Base-by-base conservation (phyloP, 2,329 filamentous ascomycete species). In the Aschersonia sp. region DNA sequence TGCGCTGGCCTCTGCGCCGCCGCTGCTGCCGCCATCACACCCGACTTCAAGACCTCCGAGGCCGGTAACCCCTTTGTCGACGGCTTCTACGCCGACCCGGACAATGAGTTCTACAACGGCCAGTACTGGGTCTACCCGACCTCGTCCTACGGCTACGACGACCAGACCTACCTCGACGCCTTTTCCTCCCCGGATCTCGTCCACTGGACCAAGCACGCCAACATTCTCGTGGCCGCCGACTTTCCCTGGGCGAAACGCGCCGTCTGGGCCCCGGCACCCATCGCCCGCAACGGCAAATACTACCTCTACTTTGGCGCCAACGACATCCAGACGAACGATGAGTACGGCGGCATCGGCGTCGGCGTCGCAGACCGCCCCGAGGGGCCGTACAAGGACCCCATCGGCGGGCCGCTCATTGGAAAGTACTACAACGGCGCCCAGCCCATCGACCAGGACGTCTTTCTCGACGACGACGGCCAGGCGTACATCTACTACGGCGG, bases 301-400 rank as follows among this genome's bases (percentile, higher is more conserved):
- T 73, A 67, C 52, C 60, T 74, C 47, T 74, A 74, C 56, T 74
- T 73, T 52, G 68, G 62, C 42, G 71, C 70, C 37, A 73, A 72
- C 40, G 70, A 73, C 47, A 67, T 69, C 43, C 65, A 66, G 58
- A 44, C 51, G 30, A 47, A 56, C 44, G 46, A 49, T 14, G 57
- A 72, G 30, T 62, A 72, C 22, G 64, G 63, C 4, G 63, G 66
- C 31, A 63, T 67, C 44, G 63, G 64, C 14, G 59, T 66, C 11
- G 64, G 53, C 7, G 56, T 63, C 4, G 57, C 60, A 43, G 58
- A 65, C 42, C 54, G 33, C 29, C 60, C 63, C 39, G 55, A 60
- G n/a, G 64, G 64, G 0, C 64, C 64, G 7, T 67, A 62, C 52
- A 50, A 44, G 12, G 64, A 67, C 46, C 57, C 61, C 0, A 44